A percentile compares a stretch with the other conserved stretches of the same genome.
These are phyloP conservation scores for Sutorius eximius DNA, from an alignment of 1,284 basidiomycete species.

Conservation along the genomic window DNA sequence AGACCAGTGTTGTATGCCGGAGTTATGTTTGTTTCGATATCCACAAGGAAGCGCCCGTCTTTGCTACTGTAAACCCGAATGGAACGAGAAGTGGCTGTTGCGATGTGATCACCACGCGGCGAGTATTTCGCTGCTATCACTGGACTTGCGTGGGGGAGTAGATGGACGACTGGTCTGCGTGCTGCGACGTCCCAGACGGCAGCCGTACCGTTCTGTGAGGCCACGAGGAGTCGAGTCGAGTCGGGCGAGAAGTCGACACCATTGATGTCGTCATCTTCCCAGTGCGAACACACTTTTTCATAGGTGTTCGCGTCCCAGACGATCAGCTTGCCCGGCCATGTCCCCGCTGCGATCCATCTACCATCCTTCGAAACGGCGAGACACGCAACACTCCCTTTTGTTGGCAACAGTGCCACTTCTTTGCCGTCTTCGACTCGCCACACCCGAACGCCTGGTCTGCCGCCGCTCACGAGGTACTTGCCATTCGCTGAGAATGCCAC, in stretches of 20 bases:
- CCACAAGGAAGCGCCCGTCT: background rate
- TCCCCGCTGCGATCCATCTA: constrained; percentile 1
- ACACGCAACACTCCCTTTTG: background rate
- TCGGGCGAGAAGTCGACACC: background rate
- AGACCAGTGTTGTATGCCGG: background rate
- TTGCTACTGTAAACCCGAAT: background rate
- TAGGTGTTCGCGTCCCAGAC: background rate
- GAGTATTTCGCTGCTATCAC: background rate
- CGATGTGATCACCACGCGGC: constrained; percentile 3
- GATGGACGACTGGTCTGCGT: background rate
- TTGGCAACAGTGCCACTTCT: background rate
- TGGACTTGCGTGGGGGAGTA: too few species aligned
- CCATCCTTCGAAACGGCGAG: constrained; percentile 10
- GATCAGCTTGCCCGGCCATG: background rate
- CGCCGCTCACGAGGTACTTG: background rate
- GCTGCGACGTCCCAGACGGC: background rate
- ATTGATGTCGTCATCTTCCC: background rate
- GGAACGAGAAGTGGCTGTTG: background rate
- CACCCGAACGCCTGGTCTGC: background rate
- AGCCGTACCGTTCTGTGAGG: background rate
- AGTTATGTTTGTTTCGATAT: background rate
- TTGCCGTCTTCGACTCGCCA: background rate
- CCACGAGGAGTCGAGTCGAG: background rate
- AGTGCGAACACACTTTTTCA: background rate
- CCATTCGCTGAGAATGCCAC: background rate